Evolutionary conservation across 768 basidiomycete genomes (phyloP), one percentile per base, ranked within the genome.

Genomic region (Suillus alpinus): DNA sequence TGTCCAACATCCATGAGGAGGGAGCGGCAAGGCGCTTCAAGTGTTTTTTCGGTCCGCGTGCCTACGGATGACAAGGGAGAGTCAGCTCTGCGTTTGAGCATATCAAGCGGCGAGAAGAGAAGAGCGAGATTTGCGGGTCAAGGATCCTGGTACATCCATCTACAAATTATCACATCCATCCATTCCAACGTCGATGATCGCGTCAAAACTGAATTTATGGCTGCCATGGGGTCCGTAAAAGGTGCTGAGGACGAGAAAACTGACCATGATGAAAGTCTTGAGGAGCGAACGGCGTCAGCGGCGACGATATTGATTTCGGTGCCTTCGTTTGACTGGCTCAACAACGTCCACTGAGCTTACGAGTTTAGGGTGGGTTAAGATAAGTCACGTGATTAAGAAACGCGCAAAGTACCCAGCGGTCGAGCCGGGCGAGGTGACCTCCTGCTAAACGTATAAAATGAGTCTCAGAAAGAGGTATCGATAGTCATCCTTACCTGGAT

Each of bases 1-100:
- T 99, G 85, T 98, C 94, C 65, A 99, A 86, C 95, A 99, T 98
- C 97, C 97, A 99, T 82, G 94, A 91, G 51, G 94, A 96, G 65
- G 97, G 97, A 63, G 97, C 97, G 67, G 89, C 88, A 62, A 98
- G 86, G 73, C 96, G 92, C 86, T 98, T 98, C 82, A 98, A 86
- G 76, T 98, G 95, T 81, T 97, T 97, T 90, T 92, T 97, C 66
- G 95, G 95, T 88, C 95, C 95, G 78, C 95, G 90, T 74, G 86
- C 94, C 95, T 97, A 67, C 23, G 67, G 67, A 67, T 72, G 49
- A 56, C 40, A 56, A 36, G 60, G 60, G 4, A 53, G 10, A 14
- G 51, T 75, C 36, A 75, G 51, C 43, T n/a, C 26, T 46, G 9
- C 62, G 51, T 58, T 34, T 13, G 57, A 56, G 51, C n/a, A 50